Conservation (phyloP, 2,329 filamentous ascomycete genomes). For the Lecanoromycetidae sp. region DNA sequence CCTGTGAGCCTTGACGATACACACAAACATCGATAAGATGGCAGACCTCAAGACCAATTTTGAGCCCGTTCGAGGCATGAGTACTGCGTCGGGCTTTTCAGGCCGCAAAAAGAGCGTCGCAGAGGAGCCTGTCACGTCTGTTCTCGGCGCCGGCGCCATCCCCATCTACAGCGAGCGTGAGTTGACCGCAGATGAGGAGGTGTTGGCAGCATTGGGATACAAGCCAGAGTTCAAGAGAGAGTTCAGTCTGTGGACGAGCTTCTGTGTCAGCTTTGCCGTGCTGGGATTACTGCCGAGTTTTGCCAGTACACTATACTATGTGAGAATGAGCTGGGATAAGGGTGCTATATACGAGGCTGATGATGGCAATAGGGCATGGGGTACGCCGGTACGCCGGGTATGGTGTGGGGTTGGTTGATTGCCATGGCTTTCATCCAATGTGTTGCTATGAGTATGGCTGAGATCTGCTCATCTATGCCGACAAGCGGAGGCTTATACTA, state of each 20-base stretch:
- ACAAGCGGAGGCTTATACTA: constrained; percentile 64
- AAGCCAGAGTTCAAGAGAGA: constrained; percentile 57
- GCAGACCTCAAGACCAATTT: too few species aligned
- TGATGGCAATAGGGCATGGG: constrained; percentile 31
- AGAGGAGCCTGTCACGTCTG: constrained; percentile 42
- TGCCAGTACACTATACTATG: constrained; percentile 59
- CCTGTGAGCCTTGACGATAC: neutral
- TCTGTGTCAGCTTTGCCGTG: constrained; percentile 63
- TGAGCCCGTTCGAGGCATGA: neutral
- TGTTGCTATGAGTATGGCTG: constrained; percentile 57
- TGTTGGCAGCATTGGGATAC: constrained; percentile 49
- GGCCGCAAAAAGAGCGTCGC: constrained; percentile 29
- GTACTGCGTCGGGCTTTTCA: neutral
- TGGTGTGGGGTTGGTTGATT: constrained; percentile 67
- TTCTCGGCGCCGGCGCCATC: constrained; percentile 38
- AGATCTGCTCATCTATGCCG: constrained; percentile 62
- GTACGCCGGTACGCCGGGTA: constrained; percentile 47
- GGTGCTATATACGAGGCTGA: neutral
- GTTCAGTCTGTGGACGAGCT: constrained; percentile 62
- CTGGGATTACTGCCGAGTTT: constrained; percentile 60
- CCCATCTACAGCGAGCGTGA: constrained; percentile 34
- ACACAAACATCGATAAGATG: neutral
- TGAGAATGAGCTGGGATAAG: constrained; percentile 39
- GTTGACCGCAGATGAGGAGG: constrained; percentile 44
- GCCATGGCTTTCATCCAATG: constrained; percentile 61